Conservation (phyloP, 345 rosid genomes). For the Trapa incisa region DNA sequence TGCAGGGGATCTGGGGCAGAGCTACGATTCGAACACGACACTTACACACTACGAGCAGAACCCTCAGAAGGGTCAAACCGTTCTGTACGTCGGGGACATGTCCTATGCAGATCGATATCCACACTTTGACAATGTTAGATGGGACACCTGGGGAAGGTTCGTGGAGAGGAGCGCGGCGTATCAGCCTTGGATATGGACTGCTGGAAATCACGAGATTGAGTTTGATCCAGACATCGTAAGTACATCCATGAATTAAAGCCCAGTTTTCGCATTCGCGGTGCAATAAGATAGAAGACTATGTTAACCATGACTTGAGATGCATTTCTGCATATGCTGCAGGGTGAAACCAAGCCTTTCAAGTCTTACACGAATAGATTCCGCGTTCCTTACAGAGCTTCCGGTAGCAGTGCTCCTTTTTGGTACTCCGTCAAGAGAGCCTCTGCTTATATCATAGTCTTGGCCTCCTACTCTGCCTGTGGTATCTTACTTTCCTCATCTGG, state of each 20-base stretch:
- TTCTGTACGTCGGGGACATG: slow-evolving; percentile 37
- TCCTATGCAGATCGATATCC: slow-evolving; percentile 36
- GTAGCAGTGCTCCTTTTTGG: slow-evolving; percentile 72
- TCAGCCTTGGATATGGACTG: slow-evolving; percentile 39
- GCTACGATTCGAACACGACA: slow-evolving; percentile 33
- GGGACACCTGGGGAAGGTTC: slow-evolving; percentile 42
- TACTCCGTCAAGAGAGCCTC: slow-evolving; percentile 94
- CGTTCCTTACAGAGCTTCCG: slow-evolving; percentile 55
- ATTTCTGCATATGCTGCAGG: slow-evolving; percentile 30
- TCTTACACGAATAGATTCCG: slow-evolving; percentile 59
- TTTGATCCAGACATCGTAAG: slow-evolving; percentile 22
- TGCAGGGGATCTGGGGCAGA: slow-evolving; percentile 43
- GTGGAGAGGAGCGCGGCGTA: slow-evolving; percentile 29
- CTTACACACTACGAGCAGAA: slow-evolving; percentile 28
- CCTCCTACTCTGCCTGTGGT: slow-evolving; percentile 90
- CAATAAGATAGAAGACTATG: not conserved
- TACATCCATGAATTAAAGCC: not conserved
- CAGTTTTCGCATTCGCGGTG: no score
- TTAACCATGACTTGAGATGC: not conserved
- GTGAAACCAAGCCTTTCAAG: slow-evolving; percentile 72
- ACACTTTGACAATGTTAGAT: slow-evolving; percentile 26
- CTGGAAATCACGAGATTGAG: slow-evolving; percentile 42
- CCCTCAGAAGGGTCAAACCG: slow-evolving; percentile 32
- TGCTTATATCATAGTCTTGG: slow-evolving; percentile 61
- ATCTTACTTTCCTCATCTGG: not conserved